A percentile compares a stretch with the other conserved stretches of the same genome.
Conservation (phyloP, 352 stramenopile species). For the Plasmopara viticola region DNA sequence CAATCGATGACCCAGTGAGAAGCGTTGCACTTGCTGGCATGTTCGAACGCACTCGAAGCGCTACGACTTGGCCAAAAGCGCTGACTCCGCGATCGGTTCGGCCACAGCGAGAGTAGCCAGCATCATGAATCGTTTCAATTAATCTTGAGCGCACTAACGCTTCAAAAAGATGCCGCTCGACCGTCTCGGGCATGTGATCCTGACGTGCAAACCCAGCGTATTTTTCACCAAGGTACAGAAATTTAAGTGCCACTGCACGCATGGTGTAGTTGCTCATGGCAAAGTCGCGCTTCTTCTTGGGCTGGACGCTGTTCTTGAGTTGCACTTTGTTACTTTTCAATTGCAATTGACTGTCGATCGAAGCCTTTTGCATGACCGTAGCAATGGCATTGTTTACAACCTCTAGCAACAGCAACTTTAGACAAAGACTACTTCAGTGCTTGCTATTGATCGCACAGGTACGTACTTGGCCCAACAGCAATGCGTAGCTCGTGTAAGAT, state of each 20-base stretch:
- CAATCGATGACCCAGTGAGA: constrained; percentile 53
- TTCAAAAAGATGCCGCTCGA: constrained; percentile 92
- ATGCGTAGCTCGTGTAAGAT: constrained; percentile 60
- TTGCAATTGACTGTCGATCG: constrained; percentile 18
- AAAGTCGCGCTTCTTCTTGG: constrained; percentile 56
- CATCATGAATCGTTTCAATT: constrained; percentile 76
- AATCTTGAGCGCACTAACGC: constrained; percentile 90
- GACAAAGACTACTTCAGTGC: background rate
- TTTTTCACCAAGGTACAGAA: constrained; percentile 83
- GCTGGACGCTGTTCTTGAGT: constrained; percentile 36
- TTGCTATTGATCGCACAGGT: background rate
- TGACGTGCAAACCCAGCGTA: constrained; percentile 87
- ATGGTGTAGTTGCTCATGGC: constrained; percentile 71
- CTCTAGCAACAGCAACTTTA: constrained; percentile 28
- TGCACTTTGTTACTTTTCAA: constrained; percentile 1
- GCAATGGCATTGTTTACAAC: constrained; percentile 63
- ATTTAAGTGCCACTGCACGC: constrained; percentile 73
- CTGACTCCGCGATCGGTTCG: constrained; percentile 96
- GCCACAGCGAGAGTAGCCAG: constrained; percentile 93
- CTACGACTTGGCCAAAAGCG: constrained; percentile 78
- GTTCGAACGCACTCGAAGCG: constrained; percentile 66
- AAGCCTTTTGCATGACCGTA: constrained; percentile 50
- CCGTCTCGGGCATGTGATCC: constrained; percentile 87
- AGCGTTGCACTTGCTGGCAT: constrained; percentile 56
- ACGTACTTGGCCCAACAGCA: constrained; percentile 58